Conservation (phyloP, 2,329 filamentous ascomycete genomes). For the Colletotrichum salicis region DNA sequence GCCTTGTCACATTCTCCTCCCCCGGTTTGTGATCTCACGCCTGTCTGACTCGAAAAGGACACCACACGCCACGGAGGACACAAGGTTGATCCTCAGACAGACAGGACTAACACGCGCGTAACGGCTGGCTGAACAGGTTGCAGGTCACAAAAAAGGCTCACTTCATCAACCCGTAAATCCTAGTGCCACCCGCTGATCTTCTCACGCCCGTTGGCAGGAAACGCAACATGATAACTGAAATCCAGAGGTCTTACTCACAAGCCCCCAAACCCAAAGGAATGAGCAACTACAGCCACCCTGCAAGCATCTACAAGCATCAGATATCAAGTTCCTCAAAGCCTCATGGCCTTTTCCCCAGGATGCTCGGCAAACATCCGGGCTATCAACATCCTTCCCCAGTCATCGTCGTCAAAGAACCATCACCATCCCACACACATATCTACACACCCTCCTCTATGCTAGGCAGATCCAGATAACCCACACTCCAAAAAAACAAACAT, state of each 20-base stretch:
- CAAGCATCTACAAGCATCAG: not conserved
- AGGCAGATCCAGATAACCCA: not conserved
- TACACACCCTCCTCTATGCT: not conserved
- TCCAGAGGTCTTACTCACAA: not conserved
- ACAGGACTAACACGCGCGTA: not conserved
- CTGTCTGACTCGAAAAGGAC: not conserved
- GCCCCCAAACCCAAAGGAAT: not conserved
- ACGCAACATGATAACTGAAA: not conserved
- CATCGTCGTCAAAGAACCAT: not conserved
- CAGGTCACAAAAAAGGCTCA: not conserved
- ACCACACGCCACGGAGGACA: not conserved
- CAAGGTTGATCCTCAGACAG: not conserved
- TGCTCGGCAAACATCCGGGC: not conserved
- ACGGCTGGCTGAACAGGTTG: too few relatives aligned
- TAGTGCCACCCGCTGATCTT: not conserved
- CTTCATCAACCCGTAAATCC: not conserved
- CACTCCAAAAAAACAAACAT: not conserved
- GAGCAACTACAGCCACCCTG: not conserved
- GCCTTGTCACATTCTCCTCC: not conserved
- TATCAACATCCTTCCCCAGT: not conserved
- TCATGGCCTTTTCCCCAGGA: not conserved
- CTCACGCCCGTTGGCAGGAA: not conserved
- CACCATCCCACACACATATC: not conserved
- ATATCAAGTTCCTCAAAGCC: not conserved
- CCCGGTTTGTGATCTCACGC: not conserved